phyloP scores from a whole-genome alignment of 2,329 filamentous ascomycete species.

The Microdochium nivale region DNA sequence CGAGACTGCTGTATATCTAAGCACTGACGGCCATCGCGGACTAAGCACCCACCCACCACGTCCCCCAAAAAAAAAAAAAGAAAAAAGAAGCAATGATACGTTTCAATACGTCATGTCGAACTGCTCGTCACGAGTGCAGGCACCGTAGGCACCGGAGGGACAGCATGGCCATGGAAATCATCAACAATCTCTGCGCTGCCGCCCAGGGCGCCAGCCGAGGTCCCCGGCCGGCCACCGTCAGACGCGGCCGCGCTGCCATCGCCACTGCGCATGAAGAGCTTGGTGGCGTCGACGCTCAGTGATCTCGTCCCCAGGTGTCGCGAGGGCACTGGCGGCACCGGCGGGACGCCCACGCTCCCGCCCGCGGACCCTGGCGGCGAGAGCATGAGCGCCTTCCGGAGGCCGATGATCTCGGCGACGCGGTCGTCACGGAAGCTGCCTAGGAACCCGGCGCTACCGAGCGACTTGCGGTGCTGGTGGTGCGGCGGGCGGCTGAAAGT shows the following conservation, averaged over 20 bases:
- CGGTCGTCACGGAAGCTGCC: slow-evolving; percentile 17
- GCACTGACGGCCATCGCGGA: too few species aligned
- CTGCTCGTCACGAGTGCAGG: not conserved
- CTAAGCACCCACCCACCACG: too few species aligned
- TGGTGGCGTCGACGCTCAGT: not conserved
- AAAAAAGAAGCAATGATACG: not conserved
- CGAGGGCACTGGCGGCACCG: not conserved
- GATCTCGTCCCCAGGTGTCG: not conserved
- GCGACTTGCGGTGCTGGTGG: slow-evolving; percentile 13
- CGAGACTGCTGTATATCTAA: too few species aligned
- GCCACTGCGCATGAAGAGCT: not conserved
- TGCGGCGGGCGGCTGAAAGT: not conserved
- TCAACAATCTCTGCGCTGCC: not conserved
- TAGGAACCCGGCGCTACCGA: slow-evolving; percentile 20
- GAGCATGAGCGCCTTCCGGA: slow-evolving; percentile 12
- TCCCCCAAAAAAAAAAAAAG: too few species aligned
- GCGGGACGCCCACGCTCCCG: not conserved
- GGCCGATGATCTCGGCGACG: slow-evolving; percentile 12
- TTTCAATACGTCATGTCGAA: not conserved
- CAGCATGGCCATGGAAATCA: not conserved
- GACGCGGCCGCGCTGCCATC: not conserved
- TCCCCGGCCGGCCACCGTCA: not conserved
- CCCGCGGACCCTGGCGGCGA: slow-evolving; percentile 5
- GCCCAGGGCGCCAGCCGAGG: not conserved
- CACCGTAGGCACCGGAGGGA: not conserved